These are phyloP conservation scores for Brettanomyces anomalus DNA, from an alignment of 805 yeast genomes.

Conservation along the genomic window DNA sequence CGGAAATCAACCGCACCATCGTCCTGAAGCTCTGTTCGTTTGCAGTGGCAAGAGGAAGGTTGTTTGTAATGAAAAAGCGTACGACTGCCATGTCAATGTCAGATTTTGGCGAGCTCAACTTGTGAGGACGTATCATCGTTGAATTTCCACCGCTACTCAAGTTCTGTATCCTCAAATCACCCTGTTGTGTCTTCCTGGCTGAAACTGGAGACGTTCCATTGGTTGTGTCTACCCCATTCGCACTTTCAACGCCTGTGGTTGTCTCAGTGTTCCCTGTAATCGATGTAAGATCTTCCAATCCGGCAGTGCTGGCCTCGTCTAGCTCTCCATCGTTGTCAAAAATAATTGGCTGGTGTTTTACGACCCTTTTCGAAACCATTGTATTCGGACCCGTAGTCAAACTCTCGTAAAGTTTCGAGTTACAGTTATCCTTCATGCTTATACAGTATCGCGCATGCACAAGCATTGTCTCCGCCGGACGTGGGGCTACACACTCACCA, in stretches of 20 bases:
- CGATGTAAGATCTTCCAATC: too few species aligned
- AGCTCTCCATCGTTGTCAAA: too few species aligned
- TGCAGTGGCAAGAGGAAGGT: background rate
- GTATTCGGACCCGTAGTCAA: background rate
- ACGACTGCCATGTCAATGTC: background rate
- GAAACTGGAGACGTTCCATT: too few species aligned
- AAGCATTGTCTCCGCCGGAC: slow-evolving; percentile 1
- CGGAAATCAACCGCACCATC: background rate
- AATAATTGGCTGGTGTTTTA: background rate
- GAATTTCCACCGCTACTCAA: too few species aligned
- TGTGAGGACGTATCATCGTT: too few species aligned
- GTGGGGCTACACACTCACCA: background rate
- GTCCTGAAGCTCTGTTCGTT: background rate
- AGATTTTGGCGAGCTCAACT: background rate
- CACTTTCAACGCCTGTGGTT: too few species aligned
- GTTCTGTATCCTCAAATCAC: too few species aligned
- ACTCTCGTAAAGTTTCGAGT: background rate
- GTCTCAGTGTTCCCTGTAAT: too few species aligned
- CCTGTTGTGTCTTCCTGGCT: too few species aligned
- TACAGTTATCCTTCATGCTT: background rate
- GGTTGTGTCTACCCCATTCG: too few species aligned
- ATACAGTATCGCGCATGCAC: background rate
- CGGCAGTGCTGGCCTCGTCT: too few species aligned
- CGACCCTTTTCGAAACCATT: background rate
- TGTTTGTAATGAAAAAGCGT: background rate